A percentile compares a stretch with the other conserved stretches of the same genome.
Conservation (phyloP, 306 rosid species). For the Prosopis cineraria region DNA sequence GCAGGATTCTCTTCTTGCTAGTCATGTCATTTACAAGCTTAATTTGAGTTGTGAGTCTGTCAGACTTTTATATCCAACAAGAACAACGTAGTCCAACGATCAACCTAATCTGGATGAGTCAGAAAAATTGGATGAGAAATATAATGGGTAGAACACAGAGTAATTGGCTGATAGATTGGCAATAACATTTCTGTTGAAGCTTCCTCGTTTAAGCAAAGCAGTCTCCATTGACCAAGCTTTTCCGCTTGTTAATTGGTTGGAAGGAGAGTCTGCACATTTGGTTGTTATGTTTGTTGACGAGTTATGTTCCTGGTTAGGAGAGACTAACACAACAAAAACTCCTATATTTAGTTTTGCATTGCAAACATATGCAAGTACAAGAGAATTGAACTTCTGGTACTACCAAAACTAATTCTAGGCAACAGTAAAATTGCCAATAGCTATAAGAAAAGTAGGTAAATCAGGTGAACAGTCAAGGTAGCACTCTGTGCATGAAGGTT, state of each 20-base stretch:
- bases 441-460: slow-evolving; percentile 61
- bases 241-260: slow-evolving; percentile 51
- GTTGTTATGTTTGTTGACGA: slow-evolving; percentile 55
- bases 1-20: slow-evolving; percentile 12
- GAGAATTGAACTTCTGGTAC: slow-evolving; percentile 47
- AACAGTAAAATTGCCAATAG: slow-evolving; percentile 28
- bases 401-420: slow-evolving; percentile 43
- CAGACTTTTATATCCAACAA: slow-evolving; percentile 26
- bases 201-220: slow-evolving; percentile 32
- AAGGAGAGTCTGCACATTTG: slow-evolving; percentile 28
- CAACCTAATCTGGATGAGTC: slow-evolving; percentile 2
- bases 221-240: slow-evolving; percentile 37
- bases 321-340: slow-evolving; percentile 45
- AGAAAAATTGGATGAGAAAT: not conserved
- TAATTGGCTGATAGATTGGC: slow-evolving; percentile 38
- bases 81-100: slow-evolving; percentile 7
- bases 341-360: slow-evolving; percentile 14
- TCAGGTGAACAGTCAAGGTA: slow-evolving; percentile 67
- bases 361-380: slow-evolving; percentile 38
- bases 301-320: slow-evolving; percentile 55
- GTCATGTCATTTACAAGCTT: slow-evolving; percentile 26
- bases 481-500: slow-evolving; percentile 40
- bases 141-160: slow-evolving; percentile 5
- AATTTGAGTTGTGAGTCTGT: slow-evolving; percentile 2
- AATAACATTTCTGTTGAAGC: slow-evolving; percentile 35